Evolutionary conservation across 2,329 filamentous ascomycete genomes (phyloP).

Genomic region (Chrysosphaeria jannelii): DNA sequence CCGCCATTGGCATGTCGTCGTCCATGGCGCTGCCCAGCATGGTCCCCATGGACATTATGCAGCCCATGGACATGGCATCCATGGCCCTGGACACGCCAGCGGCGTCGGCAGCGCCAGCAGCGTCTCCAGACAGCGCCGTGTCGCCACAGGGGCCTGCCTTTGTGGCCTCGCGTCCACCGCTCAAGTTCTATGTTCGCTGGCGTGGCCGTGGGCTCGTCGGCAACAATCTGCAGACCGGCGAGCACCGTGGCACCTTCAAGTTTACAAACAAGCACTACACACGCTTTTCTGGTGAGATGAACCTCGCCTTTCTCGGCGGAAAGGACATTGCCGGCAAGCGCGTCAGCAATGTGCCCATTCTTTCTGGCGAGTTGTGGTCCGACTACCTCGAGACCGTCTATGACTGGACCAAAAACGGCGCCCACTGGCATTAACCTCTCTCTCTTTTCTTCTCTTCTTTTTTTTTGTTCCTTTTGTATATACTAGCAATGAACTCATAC

Average conservation of each 20-base stretch:
- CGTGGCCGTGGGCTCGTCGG: conserved; percentile 6
- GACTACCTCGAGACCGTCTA: conserved; percentile 6
- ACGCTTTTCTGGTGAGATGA: conserved; percentile 6
- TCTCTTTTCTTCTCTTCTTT: background rate
- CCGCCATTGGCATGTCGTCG: background rate
- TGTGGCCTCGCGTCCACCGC: conserved; percentile 3
- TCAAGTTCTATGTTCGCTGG: conserved; percentile 6
- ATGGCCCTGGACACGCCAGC: background rate
- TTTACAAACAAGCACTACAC: conserved; percentile 7
- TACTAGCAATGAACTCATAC: too few species aligned
- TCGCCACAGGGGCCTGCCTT: background rate
- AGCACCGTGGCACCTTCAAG: conserved; percentile 6
- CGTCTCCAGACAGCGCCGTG: background rate
- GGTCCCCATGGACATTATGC: conserved; percentile 3
- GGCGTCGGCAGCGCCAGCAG: background rate
- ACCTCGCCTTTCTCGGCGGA: conserved; percentile 5
- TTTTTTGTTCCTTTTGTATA: background rate
- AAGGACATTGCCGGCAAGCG: conserved; percentile 6
- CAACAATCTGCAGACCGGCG: conserved; percentile 5
- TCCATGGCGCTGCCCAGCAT: conserved; percentile 2
- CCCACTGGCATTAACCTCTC: too few species aligned
- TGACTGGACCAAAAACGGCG: too few species aligned
- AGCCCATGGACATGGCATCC: conserved; percentile 1
- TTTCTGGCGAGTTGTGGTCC: conserved; percentile 5
- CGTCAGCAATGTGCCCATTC: conserved; percentile 4